phyloP scores from a whole-genome alignment of 768 basidiomycete species.

The Leucosporidium yakuticum region DNA sequence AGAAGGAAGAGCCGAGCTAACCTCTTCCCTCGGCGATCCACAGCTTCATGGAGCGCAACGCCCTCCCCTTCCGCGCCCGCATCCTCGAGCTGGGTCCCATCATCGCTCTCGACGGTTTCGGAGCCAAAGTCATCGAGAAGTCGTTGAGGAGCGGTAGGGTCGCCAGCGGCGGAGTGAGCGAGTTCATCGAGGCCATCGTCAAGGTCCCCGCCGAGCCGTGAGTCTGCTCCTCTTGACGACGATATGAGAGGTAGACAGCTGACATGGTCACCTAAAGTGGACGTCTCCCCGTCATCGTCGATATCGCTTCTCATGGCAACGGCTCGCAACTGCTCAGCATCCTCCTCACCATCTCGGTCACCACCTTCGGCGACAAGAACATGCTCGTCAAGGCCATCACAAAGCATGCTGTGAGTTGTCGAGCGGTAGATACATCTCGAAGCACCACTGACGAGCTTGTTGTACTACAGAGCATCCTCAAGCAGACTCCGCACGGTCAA shows the following conservation, averaged over 20 bases:
- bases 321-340: slow-evolving; percentile 13
- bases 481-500: not conserved
- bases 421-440: not conserved
- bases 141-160: not conserved
- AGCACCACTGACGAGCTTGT: not conserved
- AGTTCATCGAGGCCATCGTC: slow-evolving; percentile 6
- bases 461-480: not conserved
- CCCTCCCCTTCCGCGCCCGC: slow-evolving; percentile 12
- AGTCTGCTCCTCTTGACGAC: not conserved
- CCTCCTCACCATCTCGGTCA: slow-evolving; percentile 2
- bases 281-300: not conserved
- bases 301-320: slow-evolving; percentile 8
- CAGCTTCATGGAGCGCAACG: slow-evolving; percentile 18
- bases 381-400: slow-evolving; percentile 10
- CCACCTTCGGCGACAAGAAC: not conserved
- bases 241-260: too few relatives aligned
- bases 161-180: not conserved
- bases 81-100: not conserved
- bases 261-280: not conserved
- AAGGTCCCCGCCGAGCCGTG: not conserved
- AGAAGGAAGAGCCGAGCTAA: not conserved
- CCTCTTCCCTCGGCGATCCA: not conserved
- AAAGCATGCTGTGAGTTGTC: not conserved
- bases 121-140: slow-evolving; percentile 25
- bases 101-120: slow-evolving; percentile 18